phyloP scores from a whole-genome alignment of 1,284 basidiomycete species.

The Sutorius eximius region DNA sequence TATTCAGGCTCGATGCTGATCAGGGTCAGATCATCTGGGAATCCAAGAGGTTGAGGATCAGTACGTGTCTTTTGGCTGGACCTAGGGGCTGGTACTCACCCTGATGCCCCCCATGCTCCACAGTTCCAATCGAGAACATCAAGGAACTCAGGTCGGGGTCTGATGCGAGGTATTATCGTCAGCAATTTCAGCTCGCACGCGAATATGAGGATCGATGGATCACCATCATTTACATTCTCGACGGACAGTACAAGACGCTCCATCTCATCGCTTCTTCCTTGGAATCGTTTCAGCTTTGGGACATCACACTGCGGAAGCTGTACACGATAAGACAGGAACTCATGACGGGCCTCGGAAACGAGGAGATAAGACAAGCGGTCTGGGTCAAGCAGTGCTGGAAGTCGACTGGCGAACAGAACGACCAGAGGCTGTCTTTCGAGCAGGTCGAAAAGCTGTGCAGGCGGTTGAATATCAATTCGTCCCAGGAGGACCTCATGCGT shows the following conservation, averaged over 20 bases:
- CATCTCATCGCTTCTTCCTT: slow-evolving; percentile 81
- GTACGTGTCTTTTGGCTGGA: slow-evolving; percentile 47
- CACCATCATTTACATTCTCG: slow-evolving; percentile 75
- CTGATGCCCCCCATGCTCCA: background rate
- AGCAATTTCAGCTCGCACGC: slow-evolving; percentile 67
- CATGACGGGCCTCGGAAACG: slow-evolving; percentile 65
- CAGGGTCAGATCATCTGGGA: slow-evolving; percentile 84
- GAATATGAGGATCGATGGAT: slow-evolving; percentile 72
- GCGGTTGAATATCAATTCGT: slow-evolving; percentile 72
- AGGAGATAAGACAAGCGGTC: slow-evolving; percentile 65
- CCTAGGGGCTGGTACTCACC: background rate
- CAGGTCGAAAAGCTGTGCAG: slow-evolving; percentile 78
- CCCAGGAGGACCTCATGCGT: slow-evolving; percentile 57
- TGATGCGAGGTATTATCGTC: slow-evolving; percentile 76
- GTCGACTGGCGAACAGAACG: slow-evolving; percentile 59
- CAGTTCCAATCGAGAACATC: slow-evolving; percentile 88
- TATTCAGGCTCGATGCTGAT: slow-evolving; percentile 77
- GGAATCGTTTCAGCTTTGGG: slow-evolving; percentile 71
- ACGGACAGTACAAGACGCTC: slow-evolving; percentile 86
- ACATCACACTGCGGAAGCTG: slow-evolving; percentile 58
- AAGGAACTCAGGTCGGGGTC: slow-evolving; percentile 85
- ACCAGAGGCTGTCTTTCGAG: slow-evolving; percentile 68
- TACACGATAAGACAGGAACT: slow-evolving; percentile 64
- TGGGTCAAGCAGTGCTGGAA: slow-evolving; percentile 89
- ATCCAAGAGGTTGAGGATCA: slow-evolving; percentile 72